These are phyloP conservation scores for Pezicula rhizophila DNA, from an alignment of 2,329 filamentous ascomycete genomes.

Conservation along the genomic window DNA sequence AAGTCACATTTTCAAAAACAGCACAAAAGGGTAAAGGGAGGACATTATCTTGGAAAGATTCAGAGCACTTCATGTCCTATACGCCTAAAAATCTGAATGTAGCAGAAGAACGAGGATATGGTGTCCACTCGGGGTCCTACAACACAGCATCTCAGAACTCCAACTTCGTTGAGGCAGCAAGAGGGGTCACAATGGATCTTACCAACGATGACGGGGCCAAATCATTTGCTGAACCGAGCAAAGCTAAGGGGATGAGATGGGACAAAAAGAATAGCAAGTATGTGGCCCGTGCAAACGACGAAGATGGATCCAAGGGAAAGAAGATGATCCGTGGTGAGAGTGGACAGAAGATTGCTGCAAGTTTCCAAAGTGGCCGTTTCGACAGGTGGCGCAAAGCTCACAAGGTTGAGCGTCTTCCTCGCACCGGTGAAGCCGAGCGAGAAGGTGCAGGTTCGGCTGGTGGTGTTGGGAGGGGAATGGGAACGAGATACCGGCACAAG, in stretches of 20 bases:
- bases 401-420: slow-evolving; percentile 70
- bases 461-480: slow-evolving; percentile 31
- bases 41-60: slow-evolving; percentile 67
- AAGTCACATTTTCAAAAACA: slow-evolving; percentile 64
- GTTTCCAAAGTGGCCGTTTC: slow-evolving; percentile 88
- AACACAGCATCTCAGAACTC: slow-evolving; percentile 43
- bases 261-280: slow-evolving; percentile 97
- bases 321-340: slow-evolving; percentile 81
- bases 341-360: slow-evolving; percentile 92
- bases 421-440: slow-evolving; percentile 75
- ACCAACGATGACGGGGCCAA: slow-evolving; percentile 79
- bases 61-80: slow-evolving; percentile 95
- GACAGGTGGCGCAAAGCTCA: slow-evolving; percentile 87
- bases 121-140: slow-evolving; percentile 73
- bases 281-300: slow-evolving; percentile 84
- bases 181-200: slow-evolving; percentile 85
- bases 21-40: slow-evolving; percentile 46
- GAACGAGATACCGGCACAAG: slow-evolving; percentile 75
- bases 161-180: slow-evolving; percentile 85
- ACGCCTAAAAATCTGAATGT: slow-evolving; percentile 73
- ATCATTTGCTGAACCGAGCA: slow-evolving; percentile 70
- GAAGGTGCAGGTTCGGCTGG: slow-evolving; percentile 26
- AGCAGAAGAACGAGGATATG: slow-evolving; percentile 87
- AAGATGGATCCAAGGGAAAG: slow-evolving; percentile 73
- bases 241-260: slow-evolving; percentile 77